Conservation (phyloP, 1,139 yeast genomes). For the Tardiomyces blankii region DNA sequence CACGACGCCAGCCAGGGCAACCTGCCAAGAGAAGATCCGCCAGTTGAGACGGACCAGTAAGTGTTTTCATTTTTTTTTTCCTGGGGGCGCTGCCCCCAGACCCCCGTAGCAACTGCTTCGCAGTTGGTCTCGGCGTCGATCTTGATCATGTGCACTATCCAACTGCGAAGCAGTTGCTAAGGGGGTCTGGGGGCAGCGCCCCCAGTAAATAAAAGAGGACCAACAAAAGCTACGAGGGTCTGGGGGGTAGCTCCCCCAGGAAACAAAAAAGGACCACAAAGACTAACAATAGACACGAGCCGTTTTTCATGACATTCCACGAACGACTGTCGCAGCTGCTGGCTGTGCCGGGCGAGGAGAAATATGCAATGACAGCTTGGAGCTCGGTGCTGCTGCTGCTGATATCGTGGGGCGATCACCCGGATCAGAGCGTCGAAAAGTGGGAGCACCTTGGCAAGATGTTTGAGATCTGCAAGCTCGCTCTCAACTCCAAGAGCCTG, state of each 20-base stretch:
- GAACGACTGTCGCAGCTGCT: not conserved
- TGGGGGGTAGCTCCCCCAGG: too few species aligned
- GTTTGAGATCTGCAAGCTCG: slow-evolving; percentile 5
- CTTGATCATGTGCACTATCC: not conserved
- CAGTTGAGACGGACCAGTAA: too few species aligned
- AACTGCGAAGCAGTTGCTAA: too few species aligned
- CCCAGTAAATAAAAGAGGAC: not conserved
- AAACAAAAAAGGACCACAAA: too few species aligned
- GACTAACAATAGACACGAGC: not conserved
- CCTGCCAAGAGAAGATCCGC: not conserved
- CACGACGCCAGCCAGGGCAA: not conserved
- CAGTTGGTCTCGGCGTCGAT: not conserved
- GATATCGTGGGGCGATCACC: slow-evolving; percentile 1
- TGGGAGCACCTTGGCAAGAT: slow-evolving; percentile 4
- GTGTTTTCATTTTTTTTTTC: too few species aligned
- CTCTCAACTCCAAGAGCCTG: slow-evolving; percentile 2
- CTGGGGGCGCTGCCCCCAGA: too few species aligned
- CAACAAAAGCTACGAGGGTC: too few species aligned
- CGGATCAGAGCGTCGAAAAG: slow-evolving; percentile 2
- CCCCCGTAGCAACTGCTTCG: too few species aligned
- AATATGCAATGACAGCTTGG: slow-evolving; percentile 3
- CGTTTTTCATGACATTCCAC: not conserved
- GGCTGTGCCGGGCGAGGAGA: slow-evolving; percentile 4
- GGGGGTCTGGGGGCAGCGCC: too few species aligned
- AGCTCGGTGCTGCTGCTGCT: slow-evolving; percentile 2